Percentiles rank a stretch among this genome's conserved stretches.
Conservation (phyloP, 2,329 filamentous ascomycete genomes). For the Neurospora sp. region DNA sequence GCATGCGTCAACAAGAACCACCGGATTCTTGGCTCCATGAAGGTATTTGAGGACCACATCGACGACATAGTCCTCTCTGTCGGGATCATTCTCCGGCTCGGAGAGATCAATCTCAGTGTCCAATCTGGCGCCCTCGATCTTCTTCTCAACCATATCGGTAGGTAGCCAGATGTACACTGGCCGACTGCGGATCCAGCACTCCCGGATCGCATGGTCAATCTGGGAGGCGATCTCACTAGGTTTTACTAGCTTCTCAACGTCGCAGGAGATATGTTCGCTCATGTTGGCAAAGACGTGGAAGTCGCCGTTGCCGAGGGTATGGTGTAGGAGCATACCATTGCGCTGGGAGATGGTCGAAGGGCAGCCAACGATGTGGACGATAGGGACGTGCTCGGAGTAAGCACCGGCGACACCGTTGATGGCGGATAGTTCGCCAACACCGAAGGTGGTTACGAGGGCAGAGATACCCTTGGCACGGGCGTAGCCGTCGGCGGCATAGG, state of each 20-base stretch:
- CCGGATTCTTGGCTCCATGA: constrained; percentile 59
- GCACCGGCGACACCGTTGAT: constrained; percentile 66
- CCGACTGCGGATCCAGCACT: constrained; percentile 63
- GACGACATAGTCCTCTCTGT: constrained; percentile 74
- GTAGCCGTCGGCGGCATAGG: constrained; percentile 74
- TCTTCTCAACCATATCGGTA: constrained; percentile 67
- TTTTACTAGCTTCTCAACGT: constrained; percentile 60
- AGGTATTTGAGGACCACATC: constrained; percentile 66
- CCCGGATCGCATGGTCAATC: constrained; percentile 66
- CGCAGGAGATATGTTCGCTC: constrained; percentile 61
- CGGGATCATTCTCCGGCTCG: constrained; percentile 54
- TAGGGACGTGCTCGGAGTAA: constrained; percentile 60
- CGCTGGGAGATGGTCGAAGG: constrained; percentile 38
- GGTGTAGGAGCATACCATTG: constrained; percentile 45
- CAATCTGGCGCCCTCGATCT: constrained; percentile 64
- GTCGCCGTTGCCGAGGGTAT: constrained; percentile 68
- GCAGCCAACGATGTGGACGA: constrained; percentile 57
- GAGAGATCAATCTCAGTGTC: constrained; percentile 59
- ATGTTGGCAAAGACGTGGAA: constrained; percentile 78
- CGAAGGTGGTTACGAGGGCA: constrained; percentile 65
- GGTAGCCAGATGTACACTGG: constrained; percentile 81
- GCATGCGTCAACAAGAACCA: constrained; percentile 76
- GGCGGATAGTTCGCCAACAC: constrained; percentile 64
- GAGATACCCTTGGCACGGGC: constrained; percentile 61
- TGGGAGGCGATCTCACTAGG: constrained; percentile 59